A percentile compares a stretch with the other conserved stretches of the same genome.
Evolutionary conservation across 2,329 filamentous ascomycete species (phyloP).

Genomic region (Lasiodiplodia sp.): DNA sequence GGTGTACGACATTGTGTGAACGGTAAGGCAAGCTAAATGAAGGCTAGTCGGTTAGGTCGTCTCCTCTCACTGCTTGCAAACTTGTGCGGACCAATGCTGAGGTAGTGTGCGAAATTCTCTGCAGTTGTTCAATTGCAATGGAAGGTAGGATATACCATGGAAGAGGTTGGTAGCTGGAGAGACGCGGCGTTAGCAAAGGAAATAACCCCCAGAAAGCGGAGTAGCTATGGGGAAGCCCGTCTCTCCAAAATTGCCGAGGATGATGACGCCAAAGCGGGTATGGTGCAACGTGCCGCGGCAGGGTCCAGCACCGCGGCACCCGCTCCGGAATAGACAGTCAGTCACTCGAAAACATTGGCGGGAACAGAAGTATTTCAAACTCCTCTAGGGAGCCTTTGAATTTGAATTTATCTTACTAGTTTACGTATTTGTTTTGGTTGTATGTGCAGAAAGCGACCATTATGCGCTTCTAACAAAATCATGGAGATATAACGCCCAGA

Average conservation of each 20-base stretch:
- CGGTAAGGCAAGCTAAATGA: background rate
- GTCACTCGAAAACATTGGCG: background rate
- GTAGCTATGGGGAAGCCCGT: conserved; percentile 1
- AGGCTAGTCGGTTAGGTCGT: background rate
- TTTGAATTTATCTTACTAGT: conserved; percentile 21
- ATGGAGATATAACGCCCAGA: conserved; percentile 19
- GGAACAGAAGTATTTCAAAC: background rate
- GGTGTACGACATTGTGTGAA: conserved; percentile 39
- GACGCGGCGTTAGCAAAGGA: background rate
- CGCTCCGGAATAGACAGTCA: background rate
- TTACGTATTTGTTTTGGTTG: conserved; percentile 10
- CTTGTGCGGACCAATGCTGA: background rate
- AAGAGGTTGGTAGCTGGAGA: background rate
- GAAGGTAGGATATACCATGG: background rate
- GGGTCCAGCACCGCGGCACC: conserved; percentile 3
- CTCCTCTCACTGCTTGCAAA: background rate
- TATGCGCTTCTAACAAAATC: background rate
- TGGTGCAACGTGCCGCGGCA: conserved; percentile 7
- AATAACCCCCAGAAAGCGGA: conserved; percentile 16
- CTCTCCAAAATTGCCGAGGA: conserved; percentile 20
- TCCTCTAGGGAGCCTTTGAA: background rate
- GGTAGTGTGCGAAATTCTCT: background rate
- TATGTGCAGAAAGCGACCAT: conserved; percentile 10
- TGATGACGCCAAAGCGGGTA: background rate
- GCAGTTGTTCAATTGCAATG: background rate